phyloP scores from a whole-genome alignment of 371 early-diverging fungal genomes.

The Mucor saturninus region DNA sequence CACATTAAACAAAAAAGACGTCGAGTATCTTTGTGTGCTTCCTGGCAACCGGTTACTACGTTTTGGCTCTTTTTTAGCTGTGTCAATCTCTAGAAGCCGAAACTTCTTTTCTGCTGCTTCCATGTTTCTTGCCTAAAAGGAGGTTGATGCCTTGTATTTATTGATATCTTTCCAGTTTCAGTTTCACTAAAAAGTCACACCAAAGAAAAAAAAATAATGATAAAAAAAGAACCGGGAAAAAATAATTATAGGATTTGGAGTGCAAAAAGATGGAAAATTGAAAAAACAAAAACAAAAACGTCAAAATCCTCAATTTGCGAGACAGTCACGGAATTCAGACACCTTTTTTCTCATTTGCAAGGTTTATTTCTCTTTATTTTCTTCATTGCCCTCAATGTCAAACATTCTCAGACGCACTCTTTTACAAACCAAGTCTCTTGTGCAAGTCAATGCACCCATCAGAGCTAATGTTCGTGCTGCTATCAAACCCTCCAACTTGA shows the following conservation, averaged over 20 bases:
- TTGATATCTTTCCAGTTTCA: background rate
- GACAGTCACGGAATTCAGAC: too few species aligned
- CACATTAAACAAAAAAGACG: background rate
- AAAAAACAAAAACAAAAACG: too few species aligned
- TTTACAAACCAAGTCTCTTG: conserved; percentile 7
- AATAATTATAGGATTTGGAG: too few species aligned
- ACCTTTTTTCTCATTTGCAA: background rate
- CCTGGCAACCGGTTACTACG: background rate
- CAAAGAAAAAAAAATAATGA: too few species aligned
- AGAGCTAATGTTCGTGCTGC: background rate
- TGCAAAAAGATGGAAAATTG: too few species aligned
- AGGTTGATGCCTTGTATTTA: too few species aligned
- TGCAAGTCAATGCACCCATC: background rate
- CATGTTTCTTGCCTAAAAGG: background rate
- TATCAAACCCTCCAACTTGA: background rate
- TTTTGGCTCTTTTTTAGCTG: background rate
- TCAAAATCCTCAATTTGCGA: too few species aligned
- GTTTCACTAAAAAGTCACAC: background rate
- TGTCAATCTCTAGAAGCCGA: conserved; percentile 7
- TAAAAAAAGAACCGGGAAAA: too few species aligned
- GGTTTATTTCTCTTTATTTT: background rate
- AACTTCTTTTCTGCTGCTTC: conserved; percentile 2
- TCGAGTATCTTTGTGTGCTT: conserved; percentile 6
- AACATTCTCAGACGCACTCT: conserved; percentile 11
- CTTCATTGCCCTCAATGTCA: conserved; percentile 6